Base-by-base conservation (phyloP, 768 basidiomycete genomes). In the Macrolepiota albuminosa region DNA sequence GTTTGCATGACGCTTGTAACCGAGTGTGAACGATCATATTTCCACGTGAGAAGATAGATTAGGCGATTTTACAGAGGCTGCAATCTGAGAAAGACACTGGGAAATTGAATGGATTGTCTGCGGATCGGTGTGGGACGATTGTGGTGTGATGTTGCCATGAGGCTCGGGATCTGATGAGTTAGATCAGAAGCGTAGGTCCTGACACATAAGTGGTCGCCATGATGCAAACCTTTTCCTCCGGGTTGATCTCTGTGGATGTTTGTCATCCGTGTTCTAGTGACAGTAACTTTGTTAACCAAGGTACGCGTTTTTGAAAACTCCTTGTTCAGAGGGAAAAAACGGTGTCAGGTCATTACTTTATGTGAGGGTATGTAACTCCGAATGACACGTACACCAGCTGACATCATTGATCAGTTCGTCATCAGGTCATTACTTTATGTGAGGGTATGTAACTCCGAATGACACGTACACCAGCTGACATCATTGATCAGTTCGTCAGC, bases 121-220 rank as follows among this genome's bases (percentile, higher is more conserved):
- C 75, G 75, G 75, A 76, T 75, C 74, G 72, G 56, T 68, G 65
- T 63, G 62, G 64, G 69, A 73, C 61, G 61, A 63, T 56, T 54
- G 54, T 40, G 53, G 59, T 63, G 67, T 58, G 68, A 66, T 70
- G 71, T 73, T 72, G 66, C 68, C 62, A 72, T 63, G 67, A 66
- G 66, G 59, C 65, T 64, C 66, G n/a, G 62, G 66, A 70, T 68
- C 65, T 65, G 58, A 59, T 59, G 49, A 29, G 61, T 42, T 61
- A 66, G 69, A 65, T 64, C 61, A 59, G 67, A 65, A 62, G 61
- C 61, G 42, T 63, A 52, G 54, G 50, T 61, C 63, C 60, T 54
- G 60, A 13, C 48, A 18, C 46, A 47, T 54, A 43, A 50, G 6
- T n/a, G 40, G 46, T 24, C 56, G 21, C 4, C 34, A 24, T 34